phyloP scores from a whole-genome alignment of 352 stramenopile genomes.

The Thraustochytrium striatum region DNA sequence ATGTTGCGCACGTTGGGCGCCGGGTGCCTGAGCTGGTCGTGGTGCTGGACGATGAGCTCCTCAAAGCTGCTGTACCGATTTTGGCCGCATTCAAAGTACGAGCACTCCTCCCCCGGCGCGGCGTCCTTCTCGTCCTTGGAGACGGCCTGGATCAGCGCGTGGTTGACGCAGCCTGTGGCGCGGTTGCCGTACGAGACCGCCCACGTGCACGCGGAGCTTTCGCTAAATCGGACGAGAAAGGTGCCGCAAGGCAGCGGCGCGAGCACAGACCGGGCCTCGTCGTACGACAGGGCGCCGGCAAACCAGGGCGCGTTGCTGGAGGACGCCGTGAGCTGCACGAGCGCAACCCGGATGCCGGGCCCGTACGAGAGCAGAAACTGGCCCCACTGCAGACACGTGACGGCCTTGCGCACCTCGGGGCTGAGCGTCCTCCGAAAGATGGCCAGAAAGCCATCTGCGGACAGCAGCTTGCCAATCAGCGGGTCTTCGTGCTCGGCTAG shows the following conservation, averaged over 20 bases:
- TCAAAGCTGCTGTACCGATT: not conserved
- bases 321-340: conserved; percentile 11
- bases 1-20: conserved; percentile 3
- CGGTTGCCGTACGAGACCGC: conserved; percentile 1
- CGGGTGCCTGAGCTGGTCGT: not conserved
- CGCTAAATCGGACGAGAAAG: conserved; percentile 43
- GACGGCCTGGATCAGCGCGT: conserved; percentile 17
- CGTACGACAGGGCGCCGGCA: conserved; percentile 19
- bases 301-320: conserved; percentile 13
- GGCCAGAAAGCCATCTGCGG: not conserved
- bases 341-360: not conserved
- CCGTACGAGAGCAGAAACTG: conserved; percentile 18
- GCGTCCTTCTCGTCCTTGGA: not conserved
- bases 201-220: conserved; percentile 36
- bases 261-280: conserved; percentile 30
- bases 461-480: not conserved
- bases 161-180: conserved; percentile 15
- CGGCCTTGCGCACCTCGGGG: not conserved
- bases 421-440: not conserved
- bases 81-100: conserved; percentile 15
- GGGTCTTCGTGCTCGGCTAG: not conserved
- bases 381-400: not conserved
- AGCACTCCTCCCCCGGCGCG: not conserved
- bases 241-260: conserved; percentile 8
- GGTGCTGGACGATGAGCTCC: not conserved